A percentile compares a stretch with the other conserved stretches of the same genome.
These are phyloP conservation scores for Tillandsia fasciculata DNA, from an alignment of 176 grass and related monocot species.

Conservation along the genomic window DNA sequence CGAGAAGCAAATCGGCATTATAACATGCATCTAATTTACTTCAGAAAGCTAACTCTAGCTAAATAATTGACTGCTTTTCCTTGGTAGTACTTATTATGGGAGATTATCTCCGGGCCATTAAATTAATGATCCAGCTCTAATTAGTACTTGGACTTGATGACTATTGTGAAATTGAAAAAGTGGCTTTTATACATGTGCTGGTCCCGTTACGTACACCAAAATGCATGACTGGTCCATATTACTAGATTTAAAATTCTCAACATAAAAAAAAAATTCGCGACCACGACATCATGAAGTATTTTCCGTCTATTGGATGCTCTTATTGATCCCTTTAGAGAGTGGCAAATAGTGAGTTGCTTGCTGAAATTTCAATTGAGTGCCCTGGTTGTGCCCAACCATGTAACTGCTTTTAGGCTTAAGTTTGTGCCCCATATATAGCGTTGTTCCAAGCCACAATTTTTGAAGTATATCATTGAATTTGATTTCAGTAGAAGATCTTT, in stretches of 20 bases:
- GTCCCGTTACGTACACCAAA: not conserved
- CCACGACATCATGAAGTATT: not conserved
- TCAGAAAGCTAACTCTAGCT: no score
- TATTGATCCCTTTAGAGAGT: not conserved
- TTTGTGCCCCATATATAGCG: not conserved
- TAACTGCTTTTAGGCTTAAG: not conserved
- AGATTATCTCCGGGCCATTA: not conserved
- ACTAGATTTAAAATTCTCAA: not conserved
- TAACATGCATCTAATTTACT: not conserved
- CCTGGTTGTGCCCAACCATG: no score
- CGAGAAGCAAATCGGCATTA: not conserved
- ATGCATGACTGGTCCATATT: not conserved
- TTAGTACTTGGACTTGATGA: not conserved
- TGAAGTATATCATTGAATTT: no score
- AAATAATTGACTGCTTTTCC: no score
- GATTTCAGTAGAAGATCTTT: no score
- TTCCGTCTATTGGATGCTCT: not conserved
- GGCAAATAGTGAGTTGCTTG: not conserved
- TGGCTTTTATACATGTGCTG: not conserved
- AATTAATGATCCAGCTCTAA: not conserved
- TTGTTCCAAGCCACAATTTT: not conserved
- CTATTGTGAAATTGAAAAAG: not conserved
- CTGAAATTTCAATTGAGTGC: not conserved
- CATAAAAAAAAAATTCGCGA: not conserved
- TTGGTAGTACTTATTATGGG: not conserved